These are phyloP conservation scores for Lolium rigidum DNA, from an alignment of 176 grass and related monocot species.

Conservation along the genomic window DNA sequence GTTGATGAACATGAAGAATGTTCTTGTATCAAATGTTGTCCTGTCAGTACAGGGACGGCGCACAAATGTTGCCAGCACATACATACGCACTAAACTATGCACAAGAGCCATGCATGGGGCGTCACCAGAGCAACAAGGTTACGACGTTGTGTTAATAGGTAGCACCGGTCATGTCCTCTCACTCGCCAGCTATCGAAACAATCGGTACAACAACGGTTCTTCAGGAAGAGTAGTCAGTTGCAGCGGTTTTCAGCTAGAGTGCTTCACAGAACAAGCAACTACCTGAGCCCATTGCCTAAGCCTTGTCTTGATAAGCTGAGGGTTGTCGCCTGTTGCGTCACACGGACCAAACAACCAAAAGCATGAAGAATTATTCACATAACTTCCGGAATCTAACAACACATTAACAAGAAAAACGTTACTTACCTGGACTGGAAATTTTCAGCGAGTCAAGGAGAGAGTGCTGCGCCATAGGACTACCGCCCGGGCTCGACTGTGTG, in stretches of 20 bases:
- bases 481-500: constrained; percentile 36
- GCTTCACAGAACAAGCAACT: constrained; percentile 59
- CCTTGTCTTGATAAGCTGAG: constrained; percentile 57
- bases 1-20: constrained; percentile 20
- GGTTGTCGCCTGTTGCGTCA: constrained; percentile 47
- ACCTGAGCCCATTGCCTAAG: constrained; percentile 65
- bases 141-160: constrained; percentile 9
- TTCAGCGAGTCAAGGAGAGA: constrained; percentile 50
- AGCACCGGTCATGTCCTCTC: not conserved
- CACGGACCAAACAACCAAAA: not conserved
- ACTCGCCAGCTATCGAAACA: constrained; percentile 15
- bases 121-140: constrained; percentile 30
- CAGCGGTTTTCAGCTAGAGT: constrained; percentile 33
- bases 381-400: not conserved
- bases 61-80: constrained; percentile 43
- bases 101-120: constrained; percentile 41
- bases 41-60: not conserved
- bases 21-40: constrained; percentile 29
- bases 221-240: not conserved
- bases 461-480: constrained; percentile 35
- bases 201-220: not conserved
- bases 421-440: constrained; percentile 54
- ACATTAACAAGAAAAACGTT: not conserved
- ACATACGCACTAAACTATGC: constrained; percentile 35
- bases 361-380: not conserved